Conservation (phyloP, 2,329 filamentous ascomycete species). For the Colletotrichum nymphaeae region DNA sequence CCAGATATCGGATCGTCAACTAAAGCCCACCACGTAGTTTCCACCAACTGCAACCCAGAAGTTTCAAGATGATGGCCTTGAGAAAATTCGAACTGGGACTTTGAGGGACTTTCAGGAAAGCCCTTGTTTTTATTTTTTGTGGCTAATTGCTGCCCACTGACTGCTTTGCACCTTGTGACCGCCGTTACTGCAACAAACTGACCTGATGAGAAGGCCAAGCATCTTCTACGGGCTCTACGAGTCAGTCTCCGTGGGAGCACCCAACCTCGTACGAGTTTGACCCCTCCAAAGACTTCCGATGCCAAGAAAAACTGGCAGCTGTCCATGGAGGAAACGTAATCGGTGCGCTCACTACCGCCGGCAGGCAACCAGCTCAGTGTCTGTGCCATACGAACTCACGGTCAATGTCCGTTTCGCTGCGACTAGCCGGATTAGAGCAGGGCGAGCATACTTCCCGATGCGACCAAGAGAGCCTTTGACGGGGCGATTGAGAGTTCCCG, state of each 20-base stretch:
- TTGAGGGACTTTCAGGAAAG: background rate
- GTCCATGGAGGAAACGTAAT: constrained; percentile 19
- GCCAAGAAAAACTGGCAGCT: constrained; percentile 25
- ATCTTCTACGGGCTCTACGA: constrained; percentile 3
- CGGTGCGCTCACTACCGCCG: background rate
- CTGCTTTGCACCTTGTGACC: background rate
- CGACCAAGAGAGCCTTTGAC: background rate
- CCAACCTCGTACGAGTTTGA: constrained; percentile 28
- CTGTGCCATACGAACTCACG: background rate
- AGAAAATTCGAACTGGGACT: constrained; percentile 12
- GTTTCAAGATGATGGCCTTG: constrained; percentile 23
- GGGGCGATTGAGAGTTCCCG: background rate
- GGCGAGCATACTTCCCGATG: background rate
- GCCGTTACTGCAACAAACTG: background rate
- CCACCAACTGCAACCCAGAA: constrained; percentile 22
- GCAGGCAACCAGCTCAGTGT: background rate
- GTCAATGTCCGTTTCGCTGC: background rate
- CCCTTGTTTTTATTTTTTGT: background rate
- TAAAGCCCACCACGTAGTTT: constrained; percentile 3
- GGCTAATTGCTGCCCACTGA: background rate
- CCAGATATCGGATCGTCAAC: constrained; percentile 6
- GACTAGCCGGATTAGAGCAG: background rate
- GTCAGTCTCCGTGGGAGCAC: constrained; percentile 20
- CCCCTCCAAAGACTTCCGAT: constrained; percentile 26
- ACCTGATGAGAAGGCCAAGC: constrained; percentile 16